These are phyloP conservation scores for Leptographium radiaticola DNA, from an alignment of 2,329 filamentous ascomycete genomes.

Conservation along the genomic window DNA sequence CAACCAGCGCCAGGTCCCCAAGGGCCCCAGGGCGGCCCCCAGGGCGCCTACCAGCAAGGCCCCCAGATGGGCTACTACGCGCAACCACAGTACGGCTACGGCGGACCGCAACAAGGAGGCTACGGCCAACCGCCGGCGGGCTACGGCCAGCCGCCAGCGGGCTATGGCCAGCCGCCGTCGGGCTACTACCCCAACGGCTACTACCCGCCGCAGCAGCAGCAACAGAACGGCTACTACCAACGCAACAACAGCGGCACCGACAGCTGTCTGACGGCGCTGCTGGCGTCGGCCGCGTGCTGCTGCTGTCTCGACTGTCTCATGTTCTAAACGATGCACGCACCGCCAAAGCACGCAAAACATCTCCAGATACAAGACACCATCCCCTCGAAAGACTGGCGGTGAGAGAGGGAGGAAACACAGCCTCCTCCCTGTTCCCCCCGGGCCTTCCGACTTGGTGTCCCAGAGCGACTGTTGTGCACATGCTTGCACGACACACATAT, in stretches of 20 bases:
- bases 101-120: not conserved
- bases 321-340: slow-evolving; percentile 26
- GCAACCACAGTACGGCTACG: slow-evolving; percentile 13
- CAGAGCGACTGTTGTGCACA: no score
- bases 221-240: slow-evolving; percentile 16
- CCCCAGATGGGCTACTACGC: slow-evolving; percentile 32
- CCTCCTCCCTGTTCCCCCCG: not conserved
- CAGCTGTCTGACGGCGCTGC: slow-evolving; percentile 29
- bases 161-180: slow-evolving; percentile 18
- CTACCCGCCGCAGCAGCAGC: slow-evolving; percentile 14
- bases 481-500: no score
- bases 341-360: not conserved
- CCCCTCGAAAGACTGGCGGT: not conserved
- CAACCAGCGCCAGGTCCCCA: not conserved
- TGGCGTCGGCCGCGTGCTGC: slow-evolving; percentile 42
- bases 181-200: slow-evolving; percentile 17
- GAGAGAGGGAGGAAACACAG: not conserved
- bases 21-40: no score
- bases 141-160: slow-evolving; percentile 11
- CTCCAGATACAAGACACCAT: not conserved
- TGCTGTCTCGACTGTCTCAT: slow-evolving; percentile 42
- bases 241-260: slow-evolving; percentile 11
- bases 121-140: slow-evolving; percentile 16
- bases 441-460: no score
- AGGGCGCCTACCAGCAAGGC: slow-evolving; percentile 21